These are phyloP conservation scores for Termitomyces sp. DNA, from an alignment of 768 basidiomycete species.

Conservation along the genomic window DNA sequence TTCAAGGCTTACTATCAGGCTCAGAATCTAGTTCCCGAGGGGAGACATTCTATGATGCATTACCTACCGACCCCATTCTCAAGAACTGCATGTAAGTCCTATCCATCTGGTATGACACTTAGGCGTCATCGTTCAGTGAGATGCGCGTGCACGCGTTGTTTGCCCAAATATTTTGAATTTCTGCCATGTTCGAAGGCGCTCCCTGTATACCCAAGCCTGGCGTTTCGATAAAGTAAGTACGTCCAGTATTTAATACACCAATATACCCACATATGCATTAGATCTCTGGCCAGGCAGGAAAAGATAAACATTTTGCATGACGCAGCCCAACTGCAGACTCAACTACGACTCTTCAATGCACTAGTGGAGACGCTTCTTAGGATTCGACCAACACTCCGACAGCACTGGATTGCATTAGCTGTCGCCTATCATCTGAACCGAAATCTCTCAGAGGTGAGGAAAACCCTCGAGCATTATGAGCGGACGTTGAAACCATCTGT, in stretches of 20 bases:
- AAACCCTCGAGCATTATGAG: slow-evolving; percentile 72
- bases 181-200: no score
- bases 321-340: slow-evolving; percentile 84
- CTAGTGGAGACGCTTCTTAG: slow-evolving; percentile 82
- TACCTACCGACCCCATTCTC: slow-evolving; percentile 72
- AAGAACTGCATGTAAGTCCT: slow-evolving; percentile 66
- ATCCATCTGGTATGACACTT: neutral
- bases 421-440: slow-evolving; percentile 87
- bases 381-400: slow-evolving; percentile 77
- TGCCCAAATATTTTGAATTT: no score
- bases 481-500: slow-evolving; percentile 38
- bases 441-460: slow-evolving; percentile 66
- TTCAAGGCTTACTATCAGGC: slow-evolving; percentile 69
- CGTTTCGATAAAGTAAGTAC: slow-evolving; percentile 88
- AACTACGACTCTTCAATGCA: slow-evolving; percentile 75
- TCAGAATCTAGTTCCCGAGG: slow-evolving; percentile 72
- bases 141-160: no score
- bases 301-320: slow-evolving; percentile 93
- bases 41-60: slow-evolving; percentile 61
- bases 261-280: slow-evolving; percentile 11
- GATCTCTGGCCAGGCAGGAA: slow-evolving; percentile 51
- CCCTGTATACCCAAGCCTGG: slow-evolving; percentile 85
- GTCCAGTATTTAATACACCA: slow-evolving; percentile 19
- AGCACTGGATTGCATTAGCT: slow-evolving; percentile 88
- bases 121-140: no score